These are phyloP conservation scores for Apiotrichum gracile DNA, from an alignment of 1,284 basidiomycete species.

Conservation along the genomic window DNA sequence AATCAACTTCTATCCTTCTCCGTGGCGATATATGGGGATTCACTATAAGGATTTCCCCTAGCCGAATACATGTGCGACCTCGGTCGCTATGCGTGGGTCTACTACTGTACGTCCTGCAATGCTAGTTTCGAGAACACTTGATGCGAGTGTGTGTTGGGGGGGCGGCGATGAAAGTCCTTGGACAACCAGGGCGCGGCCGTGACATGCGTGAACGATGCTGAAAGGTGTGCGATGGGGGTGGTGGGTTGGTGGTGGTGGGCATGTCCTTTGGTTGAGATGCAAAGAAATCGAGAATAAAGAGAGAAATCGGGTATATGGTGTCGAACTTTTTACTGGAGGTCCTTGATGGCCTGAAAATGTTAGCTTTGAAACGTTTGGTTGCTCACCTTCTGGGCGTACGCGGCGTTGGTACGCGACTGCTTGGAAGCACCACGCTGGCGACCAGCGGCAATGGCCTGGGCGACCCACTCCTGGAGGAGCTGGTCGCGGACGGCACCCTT, in stretches of 20 bases:
- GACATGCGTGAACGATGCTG: conserved; percentile 13
- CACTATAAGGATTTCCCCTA: not conserved
- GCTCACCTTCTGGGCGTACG: conserved; percentile 54
- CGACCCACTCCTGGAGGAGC: conserved; percentile 76
- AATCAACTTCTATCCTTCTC: conserved; percentile 15
- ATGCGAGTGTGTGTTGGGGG: conserved; percentile 7
- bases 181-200: conserved; percentile 44
- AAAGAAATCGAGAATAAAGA: conserved; percentile 3
- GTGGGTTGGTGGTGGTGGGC: conserved; percentile 1
- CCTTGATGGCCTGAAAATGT: conserved; percentile 29
- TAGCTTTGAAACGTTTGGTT: not conserved
- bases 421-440: conserved; percentile 49
- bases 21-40: conserved; percentile 1
- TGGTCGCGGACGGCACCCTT: conserved; percentile 72
- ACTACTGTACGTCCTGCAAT: conserved; percentile 6
- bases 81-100: conserved; percentile 7
- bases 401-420: conserved; percentile 52
- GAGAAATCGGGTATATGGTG: conserved; percentile 7
- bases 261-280: conserved; percentile 14
- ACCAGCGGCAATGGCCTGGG: conserved; percentile 63
- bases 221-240: conserved; percentile 11
- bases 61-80: conserved; percentile 6
- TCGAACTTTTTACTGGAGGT: conserved; percentile 20
- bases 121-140: conserved; percentile 17
- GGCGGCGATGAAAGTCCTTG: conserved; percentile 42